Conservation (phyloP, 179 eudicot species). For the Corrigiola litoralis region DNA sequence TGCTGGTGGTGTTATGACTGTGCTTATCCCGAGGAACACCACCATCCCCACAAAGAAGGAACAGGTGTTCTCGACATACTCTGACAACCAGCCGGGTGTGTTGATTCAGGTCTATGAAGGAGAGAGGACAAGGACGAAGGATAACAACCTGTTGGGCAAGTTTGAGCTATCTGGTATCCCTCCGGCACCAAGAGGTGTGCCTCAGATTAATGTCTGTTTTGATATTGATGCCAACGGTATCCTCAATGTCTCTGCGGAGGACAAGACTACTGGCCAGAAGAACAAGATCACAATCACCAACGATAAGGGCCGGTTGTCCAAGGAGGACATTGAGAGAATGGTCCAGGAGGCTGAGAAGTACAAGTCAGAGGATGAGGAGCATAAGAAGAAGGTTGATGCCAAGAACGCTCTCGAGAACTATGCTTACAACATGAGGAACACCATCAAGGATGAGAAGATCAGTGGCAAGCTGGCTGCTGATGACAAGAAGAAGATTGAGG, state of each 20-base stretch:
- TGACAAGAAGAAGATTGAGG: conserved; percentile 61
- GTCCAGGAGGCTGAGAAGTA: conserved; percentile 66
- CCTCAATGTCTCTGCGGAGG: conserved; percentile 57
- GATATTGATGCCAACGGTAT: conserved; percentile 65
- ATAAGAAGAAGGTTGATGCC: conserved; percentile 56
- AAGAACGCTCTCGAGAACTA: conserved; percentile 56
- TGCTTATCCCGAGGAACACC: conserved; percentile 51
- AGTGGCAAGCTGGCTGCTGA: conserved; percentile 28
- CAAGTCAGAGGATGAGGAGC: conserved; percentile 58
- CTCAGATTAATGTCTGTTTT: conserved; percentile 53
- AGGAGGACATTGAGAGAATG: conserved; percentile 65
- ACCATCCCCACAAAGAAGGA: conserved; percentile 62
- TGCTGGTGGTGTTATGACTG: conserved; percentile 60
- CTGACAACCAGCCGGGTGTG: conserved; percentile 54
- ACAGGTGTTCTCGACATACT: conserved; percentile 40
- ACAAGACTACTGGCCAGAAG: conserved; percentile 52
- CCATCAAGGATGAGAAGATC: conserved; percentile 53
- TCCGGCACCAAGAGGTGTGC: conserved; percentile 62
- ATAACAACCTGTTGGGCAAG: conserved; percentile 53
- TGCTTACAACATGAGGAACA: conserved; percentile 58
- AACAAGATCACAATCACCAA: conserved; percentile 65
- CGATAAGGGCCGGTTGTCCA: conserved; percentile 50
- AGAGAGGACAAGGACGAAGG: conserved; percentile 49
- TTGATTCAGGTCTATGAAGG: conserved; percentile 58
- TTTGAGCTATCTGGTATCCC: conserved; percentile 55